A percentile compares a stretch with the other conserved stretches of the same genome.
Conservation (phyloP, 768 basidiomycete species). For the Pulveroboletus sp. region DNA sequence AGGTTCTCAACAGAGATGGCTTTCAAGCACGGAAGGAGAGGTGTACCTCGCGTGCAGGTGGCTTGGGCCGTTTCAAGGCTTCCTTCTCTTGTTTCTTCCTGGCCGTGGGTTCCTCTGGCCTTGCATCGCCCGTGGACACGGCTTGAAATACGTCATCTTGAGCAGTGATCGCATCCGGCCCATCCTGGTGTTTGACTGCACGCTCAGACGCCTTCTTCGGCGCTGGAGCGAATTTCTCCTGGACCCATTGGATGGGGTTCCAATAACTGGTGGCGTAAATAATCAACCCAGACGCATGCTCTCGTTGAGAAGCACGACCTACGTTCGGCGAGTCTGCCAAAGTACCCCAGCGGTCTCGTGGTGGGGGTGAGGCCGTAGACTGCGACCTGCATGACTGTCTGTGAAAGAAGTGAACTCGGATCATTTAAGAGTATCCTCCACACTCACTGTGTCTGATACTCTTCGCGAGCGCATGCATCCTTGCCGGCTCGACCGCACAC, state of each 20-base stretch:
- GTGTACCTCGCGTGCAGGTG: conserved; percentile 28
- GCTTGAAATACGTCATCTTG: conserved; percentile 45
- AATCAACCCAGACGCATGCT: neutral
- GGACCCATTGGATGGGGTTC: conserved; percentile 61
- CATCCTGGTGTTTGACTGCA: conserved; percentile 37
- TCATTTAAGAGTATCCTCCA: neutral
- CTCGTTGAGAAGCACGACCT: conserved; percentile 18
- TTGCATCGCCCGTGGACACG: conserved; percentile 14
- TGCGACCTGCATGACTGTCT: conserved; percentile 12
- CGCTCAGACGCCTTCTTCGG: conserved; percentile 42
- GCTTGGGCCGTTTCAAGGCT: conserved; percentile 16
- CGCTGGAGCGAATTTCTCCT: conserved; percentile 49
- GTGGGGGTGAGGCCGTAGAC: conserved; percentile 8
- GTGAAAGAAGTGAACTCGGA: neutral
- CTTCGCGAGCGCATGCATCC: conserved; percentile 27
- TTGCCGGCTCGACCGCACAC: neutral
- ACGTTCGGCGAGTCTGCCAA: conserved; percentile 43
- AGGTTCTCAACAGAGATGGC: conserved; percentile 5
- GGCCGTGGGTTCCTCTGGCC: conserved; percentile 7
- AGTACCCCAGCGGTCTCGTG: conserved; percentile 22
- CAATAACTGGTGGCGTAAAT: conserved; percentile 39
- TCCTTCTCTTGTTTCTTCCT: conserved; percentile 16
- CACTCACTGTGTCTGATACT: conserved; percentile 24
- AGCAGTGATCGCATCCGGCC: conserved; percentile 13
- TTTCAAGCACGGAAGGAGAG: neutral